These are phyloP conservation scores for Microascus cirrosus DNA, from an alignment of 2,329 filamentous ascomycete genomes.

Conservation along the genomic window DNA sequence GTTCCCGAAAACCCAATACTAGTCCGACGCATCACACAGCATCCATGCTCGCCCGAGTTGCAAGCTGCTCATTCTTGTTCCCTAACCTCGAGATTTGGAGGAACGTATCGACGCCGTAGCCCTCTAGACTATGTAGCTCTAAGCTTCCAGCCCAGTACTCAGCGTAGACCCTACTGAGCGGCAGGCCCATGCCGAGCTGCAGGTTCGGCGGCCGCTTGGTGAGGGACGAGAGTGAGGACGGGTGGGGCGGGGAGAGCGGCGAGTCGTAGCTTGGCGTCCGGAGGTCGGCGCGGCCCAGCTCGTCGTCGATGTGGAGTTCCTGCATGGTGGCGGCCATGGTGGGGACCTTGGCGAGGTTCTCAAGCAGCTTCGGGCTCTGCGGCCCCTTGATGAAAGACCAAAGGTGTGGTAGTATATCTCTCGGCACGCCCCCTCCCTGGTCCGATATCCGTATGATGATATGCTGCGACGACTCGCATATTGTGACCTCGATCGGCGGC, in stretches of 20 bases:
- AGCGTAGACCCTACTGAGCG: slow-evolving; percentile 87
- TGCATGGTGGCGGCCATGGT: slow-evolving; percentile 90
- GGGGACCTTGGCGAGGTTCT: slow-evolving; percentile 78
- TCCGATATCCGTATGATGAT: slow-evolving; percentile 95
- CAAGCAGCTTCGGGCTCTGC: slow-evolving; percentile 62
- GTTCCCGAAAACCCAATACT: not conserved
- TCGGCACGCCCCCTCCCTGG: slow-evolving; percentile 82
- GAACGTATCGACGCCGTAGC: slow-evolving; percentile 93
- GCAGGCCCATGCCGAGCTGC: slow-evolving; percentile 82
- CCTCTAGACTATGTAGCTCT: slow-evolving; percentile 84
- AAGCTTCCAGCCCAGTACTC: slow-evolving; percentile 96
- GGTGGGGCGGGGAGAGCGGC: slow-evolving; percentile 16
- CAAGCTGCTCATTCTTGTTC: slow-evolving; percentile 95
- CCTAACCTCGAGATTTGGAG: slow-evolving; percentile 92
- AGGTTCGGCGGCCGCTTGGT: slow-evolving; percentile 77
- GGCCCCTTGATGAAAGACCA: slow-evolving; percentile 98
- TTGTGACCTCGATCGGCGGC: slow-evolving; percentile 83
- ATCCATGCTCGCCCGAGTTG: slow-evolving; percentile 65
- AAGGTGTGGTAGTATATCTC: slow-evolving; percentile 74
- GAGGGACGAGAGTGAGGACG: slow-evolving; percentile 54
- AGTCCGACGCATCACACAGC: slow-evolving; percentile 40
- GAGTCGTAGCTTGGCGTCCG: slow-evolving; percentile 25
- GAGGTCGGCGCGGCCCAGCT: slow-evolving; percentile 26
- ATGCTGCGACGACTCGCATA: slow-evolving; percentile 89
- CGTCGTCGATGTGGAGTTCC: slow-evolving; percentile 49